Evolutionary conservation across 371 early-diverging fungal genomes (phyloP).

Genomic region (Mucor lusitanicus): DNA sequence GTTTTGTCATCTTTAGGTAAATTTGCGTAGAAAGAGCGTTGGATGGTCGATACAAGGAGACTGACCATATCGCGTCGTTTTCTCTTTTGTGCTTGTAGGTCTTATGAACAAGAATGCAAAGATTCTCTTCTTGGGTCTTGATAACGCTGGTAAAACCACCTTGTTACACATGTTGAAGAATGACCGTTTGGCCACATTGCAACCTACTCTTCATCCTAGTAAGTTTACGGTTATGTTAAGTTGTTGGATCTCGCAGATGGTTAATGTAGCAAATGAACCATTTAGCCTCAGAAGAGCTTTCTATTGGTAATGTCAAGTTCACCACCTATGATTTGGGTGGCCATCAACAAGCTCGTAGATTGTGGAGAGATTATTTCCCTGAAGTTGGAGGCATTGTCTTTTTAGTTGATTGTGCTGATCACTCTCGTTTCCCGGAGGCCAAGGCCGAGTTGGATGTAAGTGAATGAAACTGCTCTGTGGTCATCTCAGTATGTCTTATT

Average conservation of each 20-base stretch:
- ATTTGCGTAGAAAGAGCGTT: neutral
- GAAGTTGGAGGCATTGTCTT: constrained; percentile 97
- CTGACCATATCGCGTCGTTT: neutral
- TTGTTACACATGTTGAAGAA: constrained; percentile 99
- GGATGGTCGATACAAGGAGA: neutral
- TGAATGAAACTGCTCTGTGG: neutral
- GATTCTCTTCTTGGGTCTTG: constrained; percentile 99
- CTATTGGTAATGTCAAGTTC: constrained; percentile 95
- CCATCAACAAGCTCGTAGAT: constrained; percentile 94
- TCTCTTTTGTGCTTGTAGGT: constrained; percentile 54
- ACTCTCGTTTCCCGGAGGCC: constrained; percentile 82
- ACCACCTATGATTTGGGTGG: constrained; percentile 98
- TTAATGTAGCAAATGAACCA: neutral
- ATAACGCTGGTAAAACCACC: constrained; percentile 99
- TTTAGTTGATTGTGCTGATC: constrained; percentile 93
- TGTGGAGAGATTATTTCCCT: constrained; percentile 98
- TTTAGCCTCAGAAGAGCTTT: constrained; percentile 93
- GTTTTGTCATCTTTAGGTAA: constrained; percentile 24
- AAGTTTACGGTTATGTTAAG: constrained; percentile 33
- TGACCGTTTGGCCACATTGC: constrained; percentile 93
- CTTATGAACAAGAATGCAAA: constrained; percentile 98
- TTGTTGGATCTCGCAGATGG: neutral
- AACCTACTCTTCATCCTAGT: constrained; percentile 99
- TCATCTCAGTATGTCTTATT: neutral
- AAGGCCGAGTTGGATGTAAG: constrained; percentile 94